Percentiles rank a stretch among this genome's conserved stretches.
These are phyloP conservation scores for Russula compacta DNA, from an alignment of 768 basidiomycete species.

Conservation along the genomic window DNA sequence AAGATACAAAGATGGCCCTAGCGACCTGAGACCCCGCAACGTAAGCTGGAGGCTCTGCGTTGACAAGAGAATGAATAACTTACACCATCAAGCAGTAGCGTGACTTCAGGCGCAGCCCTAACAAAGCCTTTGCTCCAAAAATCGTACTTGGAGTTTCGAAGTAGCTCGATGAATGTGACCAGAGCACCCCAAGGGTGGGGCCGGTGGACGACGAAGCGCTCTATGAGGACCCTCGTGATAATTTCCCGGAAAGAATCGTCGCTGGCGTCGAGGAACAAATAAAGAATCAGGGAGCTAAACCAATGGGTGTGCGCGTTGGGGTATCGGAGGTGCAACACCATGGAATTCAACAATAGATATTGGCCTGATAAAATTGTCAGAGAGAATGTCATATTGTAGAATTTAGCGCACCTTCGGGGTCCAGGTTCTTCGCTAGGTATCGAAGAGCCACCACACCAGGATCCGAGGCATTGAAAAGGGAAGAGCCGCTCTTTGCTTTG, in stretches of 20 bases:
- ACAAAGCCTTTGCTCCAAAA: slow-evolving; percentile 88
- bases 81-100: slow-evolving; percentile 76
- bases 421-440: slow-evolving; percentile 74
- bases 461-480: slow-evolving; percentile 72
- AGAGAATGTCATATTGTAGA: not conserved
- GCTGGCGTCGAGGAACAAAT: slow-evolving; percentile 75
- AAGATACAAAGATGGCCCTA: slow-evolving; percentile 67
- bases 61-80: slow-evolving; percentile 33
- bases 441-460: slow-evolving; percentile 80
- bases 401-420: slow-evolving; percentile 70
- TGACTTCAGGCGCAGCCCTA: slow-evolving; percentile 78
- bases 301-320: slow-evolving; percentile 98
- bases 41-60: slow-evolving; percentile 15
- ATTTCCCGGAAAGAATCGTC: slow-evolving; percentile 73
- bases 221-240: slow-evolving; percentile 82
- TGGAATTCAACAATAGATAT: slow-evolving; percentile 88
- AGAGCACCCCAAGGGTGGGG: slow-evolving; percentile 96
- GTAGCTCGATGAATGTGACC: slow-evolving; percentile 87
- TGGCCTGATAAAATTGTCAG: slow-evolving; percentile 50
- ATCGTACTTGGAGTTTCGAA: slow-evolving; percentile 83
- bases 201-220: slow-evolving; percentile 87
- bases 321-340: slow-evolving; percentile 91
- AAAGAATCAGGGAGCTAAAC: slow-evolving; percentile 87
- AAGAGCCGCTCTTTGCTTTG: slow-evolving; percentile 74
- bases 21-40: slow-evolving; percentile 45